Evolutionary conservation across 176 grass and related monocot genomes (phyloP).

Genomic region (Cenchrus purpureus): DNA sequence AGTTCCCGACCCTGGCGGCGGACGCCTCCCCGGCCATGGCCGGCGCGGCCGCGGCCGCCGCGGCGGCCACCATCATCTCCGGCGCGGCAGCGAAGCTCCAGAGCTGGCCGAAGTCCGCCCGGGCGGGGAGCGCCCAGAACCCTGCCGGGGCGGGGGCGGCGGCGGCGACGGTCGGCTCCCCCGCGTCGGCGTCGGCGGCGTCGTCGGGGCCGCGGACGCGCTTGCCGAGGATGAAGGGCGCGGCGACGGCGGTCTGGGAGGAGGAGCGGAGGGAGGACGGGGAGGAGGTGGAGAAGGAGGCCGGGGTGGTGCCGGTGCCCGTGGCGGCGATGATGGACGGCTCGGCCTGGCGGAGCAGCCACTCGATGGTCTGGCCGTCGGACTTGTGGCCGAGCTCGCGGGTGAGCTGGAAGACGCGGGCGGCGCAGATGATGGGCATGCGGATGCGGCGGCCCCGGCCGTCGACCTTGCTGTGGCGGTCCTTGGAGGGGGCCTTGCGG

Average conservation of each 20-base stretch:
- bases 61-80: constrained; percentile 65
- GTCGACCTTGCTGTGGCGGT: constrained; percentile 95
- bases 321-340: constrained; percentile 95
- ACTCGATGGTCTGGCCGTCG: constrained; percentile 96
- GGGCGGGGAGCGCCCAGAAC: constrained; percentile 76
- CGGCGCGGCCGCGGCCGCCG: constrained; percentile 32
- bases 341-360: constrained; percentile 93
- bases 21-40: constrained; percentile 70
- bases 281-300: constrained; percentile 78
- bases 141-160: constrained; percentile 26
- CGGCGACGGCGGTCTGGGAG: constrained; percentile 31
- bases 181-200: not conserved
- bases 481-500: constrained; percentile 75
- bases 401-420: constrained; percentile 92
- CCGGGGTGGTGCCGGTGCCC: constrained; percentile 74
- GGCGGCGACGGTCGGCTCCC: not conserved
- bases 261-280: constrained; percentile 28
- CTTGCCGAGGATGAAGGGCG: constrained; percentile 88
- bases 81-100: constrained; percentile 87
- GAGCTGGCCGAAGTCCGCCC: constrained; percentile 74
- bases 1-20: constrained; percentile 84
- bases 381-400: constrained; percentile 96
- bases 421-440: constrained; percentile 94
- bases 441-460: constrained; percentile 81
- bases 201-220: constrained; percentile 43